Base-by-base conservation (phyloP, 1,284 basidiomycete genomes). In the Tremellales sp. region DNA sequence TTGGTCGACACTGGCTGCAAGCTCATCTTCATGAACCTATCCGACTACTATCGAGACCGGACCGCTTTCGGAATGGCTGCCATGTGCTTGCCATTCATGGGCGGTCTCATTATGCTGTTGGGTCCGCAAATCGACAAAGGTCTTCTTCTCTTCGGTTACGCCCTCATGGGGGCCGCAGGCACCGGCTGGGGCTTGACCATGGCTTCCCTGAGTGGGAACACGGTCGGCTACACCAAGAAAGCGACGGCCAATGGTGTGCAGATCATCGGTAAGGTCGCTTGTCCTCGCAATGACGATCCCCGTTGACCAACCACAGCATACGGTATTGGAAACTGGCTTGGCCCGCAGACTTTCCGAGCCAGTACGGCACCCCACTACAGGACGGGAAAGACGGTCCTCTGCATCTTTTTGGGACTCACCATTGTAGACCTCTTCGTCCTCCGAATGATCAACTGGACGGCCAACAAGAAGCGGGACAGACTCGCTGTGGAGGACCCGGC, bases 281-380 rank as follows among this genome's bases (percentile, higher is more conserved):
- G n/a, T 25, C 44, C 4, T 10, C 5, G 9, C 7, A 14, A 13
- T n/a, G 14, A 32, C 16, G 26, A 21, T 31, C 21, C 27, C 19
- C 6, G 22, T n/a, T 1, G n/a, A n/a, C n/a, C n/a, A n/a, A n/a
- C n/a, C 5, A 3, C 22, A 47, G 36, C 48, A 3, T 50, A 50
- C 25, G 48, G 48, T n/a, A 50, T 53, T n/a, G 59, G 56, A 14
- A 58, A 57, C 41, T 54, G 54, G 40, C 48, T 57, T 26, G 59
- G 56, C 19, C 63, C 63, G 13, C 60, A 63, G 19, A 52, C 64
- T 21, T 66, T 66, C 57, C 60, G 63, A 28, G 50, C 62, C 12
- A 41, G 55, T 29, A 61, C 66, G 19, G 58, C 56, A 14, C 59
- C 59, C 10, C 40, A 45, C 12, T 47, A 68, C 50, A 39, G 48